A percentile compares a stretch with the other conserved stretches of the same genome.
Conservation (phyloP, 768 basidiomycete species). For the Suillus spraguei region DNA sequence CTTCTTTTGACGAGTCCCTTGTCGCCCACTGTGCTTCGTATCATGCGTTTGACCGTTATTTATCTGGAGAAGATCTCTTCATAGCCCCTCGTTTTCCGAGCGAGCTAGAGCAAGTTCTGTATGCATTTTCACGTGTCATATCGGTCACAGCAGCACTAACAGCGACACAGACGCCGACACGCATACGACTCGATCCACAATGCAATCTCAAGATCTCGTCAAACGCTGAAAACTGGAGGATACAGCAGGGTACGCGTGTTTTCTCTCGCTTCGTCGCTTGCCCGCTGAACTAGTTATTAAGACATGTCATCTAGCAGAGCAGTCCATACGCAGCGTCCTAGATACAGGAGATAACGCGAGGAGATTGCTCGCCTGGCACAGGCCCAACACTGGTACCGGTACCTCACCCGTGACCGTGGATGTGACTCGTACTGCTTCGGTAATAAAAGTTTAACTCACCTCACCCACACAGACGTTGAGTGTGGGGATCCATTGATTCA, state of each 20-base stretch:
- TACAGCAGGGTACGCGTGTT: constrained; percentile 43
- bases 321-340: constrained; percentile 63
- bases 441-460: background rate
- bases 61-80: constrained; percentile 64
- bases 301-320: constrained; percentile 65
- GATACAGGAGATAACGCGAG: constrained; percentile 61
- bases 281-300: constrained; percentile 26
- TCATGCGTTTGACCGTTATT: constrained; percentile 66
- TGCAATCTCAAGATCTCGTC: constrained; percentile 63
- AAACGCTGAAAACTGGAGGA: constrained; percentile 50
- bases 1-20: constrained; percentile 62
- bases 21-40: constrained; percentile 72
- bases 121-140: constrained; percentile 26
- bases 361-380: constrained; percentile 60
- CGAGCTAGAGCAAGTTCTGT: constrained; percentile 70
- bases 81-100: constrained; percentile 56
- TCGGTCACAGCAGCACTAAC: constrained; percentile 8
- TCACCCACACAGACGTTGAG: background rate
- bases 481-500: background rate
- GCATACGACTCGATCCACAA: constrained; percentile 76
- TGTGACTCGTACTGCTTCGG: background rate
- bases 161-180: constrained; percentile 57
- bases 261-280: constrained; percentile 6
- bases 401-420: background rate
- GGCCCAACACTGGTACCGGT: background rate